phyloP scores from a whole-genome alignment of 208 protist species.

The Histomonas meleagridis region DNA sequence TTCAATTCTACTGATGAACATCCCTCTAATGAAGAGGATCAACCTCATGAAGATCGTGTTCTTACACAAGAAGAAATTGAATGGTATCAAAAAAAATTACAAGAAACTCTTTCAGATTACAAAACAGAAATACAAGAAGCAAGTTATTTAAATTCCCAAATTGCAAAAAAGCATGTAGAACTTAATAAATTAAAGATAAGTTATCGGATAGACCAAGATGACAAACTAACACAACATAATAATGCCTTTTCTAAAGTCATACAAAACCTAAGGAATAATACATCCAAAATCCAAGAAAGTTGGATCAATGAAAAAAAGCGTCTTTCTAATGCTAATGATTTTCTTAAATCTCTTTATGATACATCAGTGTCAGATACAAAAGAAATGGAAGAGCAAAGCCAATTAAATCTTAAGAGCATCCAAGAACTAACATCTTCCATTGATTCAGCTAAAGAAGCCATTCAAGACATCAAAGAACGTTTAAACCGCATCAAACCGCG shows the following conservation, averaged over 20 bases:
- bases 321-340: not conserved
- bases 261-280: not conserved
- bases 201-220: not conserved
- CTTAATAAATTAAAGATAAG: not conserved
- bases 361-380: not conserved
- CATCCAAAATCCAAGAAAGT: not conserved
- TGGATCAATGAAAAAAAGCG: not conserved
- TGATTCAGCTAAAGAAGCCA: conserved; percentile 18
- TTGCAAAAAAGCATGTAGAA: not conserved
- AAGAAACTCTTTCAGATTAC: not conserved
- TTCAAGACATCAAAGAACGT: not conserved
- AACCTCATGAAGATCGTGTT: not conserved
- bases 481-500: not conserved
- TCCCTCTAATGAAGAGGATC: not conserved
- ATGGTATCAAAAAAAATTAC: not conserved
- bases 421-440: not conserved
- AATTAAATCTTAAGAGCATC: not conserved
- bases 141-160: not conserved
- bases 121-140: not conserved
- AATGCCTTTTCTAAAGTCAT: not conserved
- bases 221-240: not conserved
- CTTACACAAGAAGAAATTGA: conserved; percentile 26
- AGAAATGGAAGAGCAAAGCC: conserved; percentile 9
- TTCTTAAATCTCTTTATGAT: not conserved
- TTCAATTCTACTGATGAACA: not conserved